A percentile compares a stretch with the other conserved stretches of the same genome.
These are phyloP conservation scores for Rhizopus sp. DNA, from an alignment of 371 early-diverging fungal species.

Conservation along the genomic window DNA sequence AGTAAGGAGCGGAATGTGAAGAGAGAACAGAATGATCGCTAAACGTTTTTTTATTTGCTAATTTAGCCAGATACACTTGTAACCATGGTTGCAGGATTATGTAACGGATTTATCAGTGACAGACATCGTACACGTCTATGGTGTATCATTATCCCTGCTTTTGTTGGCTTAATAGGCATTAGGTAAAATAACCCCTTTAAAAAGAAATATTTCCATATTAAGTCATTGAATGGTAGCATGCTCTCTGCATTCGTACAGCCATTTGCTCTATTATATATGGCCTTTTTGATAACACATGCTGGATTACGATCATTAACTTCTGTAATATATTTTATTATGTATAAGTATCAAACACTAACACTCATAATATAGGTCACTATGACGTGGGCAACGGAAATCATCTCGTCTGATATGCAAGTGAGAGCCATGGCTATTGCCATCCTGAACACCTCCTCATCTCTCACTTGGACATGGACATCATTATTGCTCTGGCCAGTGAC, in stretches of 20 bases:
- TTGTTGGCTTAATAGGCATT: conserved; percentile 35
- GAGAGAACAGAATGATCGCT: background rate
- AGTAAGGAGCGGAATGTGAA: conserved; percentile 22
- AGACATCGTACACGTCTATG: conserved; percentile 34
- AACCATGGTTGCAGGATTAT: conserved; percentile 41
- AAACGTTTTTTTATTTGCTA: background rate
- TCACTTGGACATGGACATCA: conserved; percentile 43
- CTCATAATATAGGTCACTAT: conserved; percentile 37
- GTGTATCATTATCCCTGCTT: conserved; percentile 40
- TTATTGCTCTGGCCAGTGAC: conserved; percentile 55
- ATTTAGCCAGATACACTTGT: conserved; percentile 44
- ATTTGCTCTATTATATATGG: conserved; percentile 38
- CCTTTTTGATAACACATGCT: conserved; percentile 40
- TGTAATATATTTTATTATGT: conserved; percentile 19
- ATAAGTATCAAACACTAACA: background rate
- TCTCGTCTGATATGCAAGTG: conserved; percentile 30
- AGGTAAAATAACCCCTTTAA: conserved; percentile 16
- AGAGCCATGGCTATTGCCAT: conserved; percentile 51
- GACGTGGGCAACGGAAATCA: conserved; percentile 55
- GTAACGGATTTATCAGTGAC: conserved; percentile 47
- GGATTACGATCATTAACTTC: conserved; percentile 40
- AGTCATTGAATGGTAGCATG: conserved; percentile 14
- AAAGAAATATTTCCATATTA: background rate
- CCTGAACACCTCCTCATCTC: conserved; percentile 46
- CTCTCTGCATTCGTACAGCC: conserved; percentile 48